A percentile compares a stretch with the other conserved stretches of the same genome.
Evolutionary conservation across 257 asterid species (phyloP).

Genomic region (Fraxinus excelsior): DNA sequence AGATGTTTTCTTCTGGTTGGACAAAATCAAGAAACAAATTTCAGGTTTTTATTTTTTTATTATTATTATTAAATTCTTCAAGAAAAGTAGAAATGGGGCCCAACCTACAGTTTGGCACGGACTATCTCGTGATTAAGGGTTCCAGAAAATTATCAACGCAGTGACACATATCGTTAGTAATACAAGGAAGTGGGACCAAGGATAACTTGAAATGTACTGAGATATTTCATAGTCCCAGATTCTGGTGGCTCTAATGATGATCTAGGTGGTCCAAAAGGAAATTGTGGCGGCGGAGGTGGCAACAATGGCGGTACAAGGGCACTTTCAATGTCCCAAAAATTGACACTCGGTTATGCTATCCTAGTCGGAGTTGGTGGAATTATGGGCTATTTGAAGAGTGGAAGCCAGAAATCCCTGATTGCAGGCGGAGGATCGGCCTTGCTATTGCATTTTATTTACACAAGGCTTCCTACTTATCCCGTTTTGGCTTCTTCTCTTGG

Average conservation of each 20-base stretch:
- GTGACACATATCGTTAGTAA: too few relatives aligned
- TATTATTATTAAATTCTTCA: too few relatives aligned
- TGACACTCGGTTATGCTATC: conserved; percentile 79
- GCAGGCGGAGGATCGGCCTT: conserved; percentile 75
- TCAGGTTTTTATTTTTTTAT: too few relatives aligned
- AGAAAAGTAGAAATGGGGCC: too few relatives aligned
- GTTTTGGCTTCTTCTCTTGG: conserved; percentile 79
- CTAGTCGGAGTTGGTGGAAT: conserved; percentile 82
- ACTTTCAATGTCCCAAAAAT: conserved; percentile 87
- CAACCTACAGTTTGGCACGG: too few relatives aligned
- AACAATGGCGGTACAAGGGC: conserved; percentile 40
- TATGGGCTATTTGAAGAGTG: conserved; percentile 87
- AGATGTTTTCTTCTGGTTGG: too few relatives aligned
- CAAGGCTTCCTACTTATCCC: conserved; percentile 69
- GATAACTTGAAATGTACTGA: too few relatives aligned
- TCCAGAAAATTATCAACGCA: too few relatives aligned
- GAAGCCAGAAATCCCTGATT: conserved; percentile 74
- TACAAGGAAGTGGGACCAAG: too few relatives aligned
- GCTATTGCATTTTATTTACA: conserved; percentile 50
- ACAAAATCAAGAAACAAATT: too few relatives aligned
- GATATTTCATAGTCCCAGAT: conserved; percentile 38
- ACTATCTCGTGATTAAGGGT: too few relatives aligned
- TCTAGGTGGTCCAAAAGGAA: conserved; percentile 38
- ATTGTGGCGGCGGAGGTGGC: conserved; percentile 50
- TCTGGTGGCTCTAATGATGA: conserved; percentile 69